Evolutionary conservation across 345 rosid species (phyloP).

Genomic region (Nasturtium officinale): DNA sequence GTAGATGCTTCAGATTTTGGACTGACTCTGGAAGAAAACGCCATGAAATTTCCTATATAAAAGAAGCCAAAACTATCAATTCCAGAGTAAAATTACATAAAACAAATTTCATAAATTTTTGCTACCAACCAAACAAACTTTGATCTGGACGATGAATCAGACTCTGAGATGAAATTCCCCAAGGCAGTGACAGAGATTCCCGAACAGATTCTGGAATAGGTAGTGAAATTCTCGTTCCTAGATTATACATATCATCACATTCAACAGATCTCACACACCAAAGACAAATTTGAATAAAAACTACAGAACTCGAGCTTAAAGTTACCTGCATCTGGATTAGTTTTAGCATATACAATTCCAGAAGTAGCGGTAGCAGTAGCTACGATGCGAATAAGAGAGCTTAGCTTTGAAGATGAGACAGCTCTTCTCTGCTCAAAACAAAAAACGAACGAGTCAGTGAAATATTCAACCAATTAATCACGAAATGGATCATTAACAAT

Average conservation of each 20-base stretch:
- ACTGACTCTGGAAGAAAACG: conserved; percentile 50
- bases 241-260: conserved; percentile 24
- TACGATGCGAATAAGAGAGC: conserved; percentile 44
- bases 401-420: conserved; percentile 31
- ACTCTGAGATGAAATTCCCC: conserved; percentile 27
- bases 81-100: not conserved
- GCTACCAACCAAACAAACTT: conserved; percentile 51
- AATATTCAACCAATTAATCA: not conserved
- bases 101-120: not conserved
- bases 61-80: not conserved
- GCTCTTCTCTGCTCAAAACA: conserved; percentile 48
- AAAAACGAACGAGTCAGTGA: not conserved
- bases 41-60: conserved; percentile 37
- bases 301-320: not conserved
- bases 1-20: conserved; percentile 44
- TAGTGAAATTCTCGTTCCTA: conserved; percentile 50
- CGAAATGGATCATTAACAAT: not conserved
- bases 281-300: not conserved
- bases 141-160: conserved; percentile 24
- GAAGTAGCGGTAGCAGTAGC: conserved; percentile 53
- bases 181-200: conserved; percentile 42
- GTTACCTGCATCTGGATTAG: conserved; percentile 47
- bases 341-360: conserved; percentile 43
- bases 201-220: conserved; percentile 44
- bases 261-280: not conserved